A percentile compares a stretch with the other conserved stretches of the same genome.
Evolutionary conservation across 306 rosid species (phyloP).

Genomic region (Citrullus amarus): DNA sequence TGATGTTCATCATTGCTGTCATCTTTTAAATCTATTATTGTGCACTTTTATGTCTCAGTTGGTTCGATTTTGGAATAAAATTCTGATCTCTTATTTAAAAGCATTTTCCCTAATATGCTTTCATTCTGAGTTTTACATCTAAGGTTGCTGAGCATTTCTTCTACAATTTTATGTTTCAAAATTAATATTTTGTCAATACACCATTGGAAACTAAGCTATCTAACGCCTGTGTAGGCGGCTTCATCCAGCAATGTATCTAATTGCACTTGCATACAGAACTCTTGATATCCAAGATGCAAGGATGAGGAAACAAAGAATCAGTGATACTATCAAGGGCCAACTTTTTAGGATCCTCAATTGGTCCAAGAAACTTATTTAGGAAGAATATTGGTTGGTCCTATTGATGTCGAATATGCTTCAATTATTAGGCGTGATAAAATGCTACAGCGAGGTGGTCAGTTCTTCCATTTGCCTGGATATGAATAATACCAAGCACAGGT

Average conservation of each 20-base stretch:
- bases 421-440: not conserved
- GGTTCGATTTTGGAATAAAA: not conserved
- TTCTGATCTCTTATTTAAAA: not conserved
- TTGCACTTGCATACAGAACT: conserved; percentile 85
- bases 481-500: not conserved
- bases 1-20: not conserved
- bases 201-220: not conserved
- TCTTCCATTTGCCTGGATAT: not conserved
- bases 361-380: conserved; percentile 64
- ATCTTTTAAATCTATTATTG: not conserved
- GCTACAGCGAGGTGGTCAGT: not conserved
- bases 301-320: conserved; percentile 40
- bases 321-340: conserved; percentile 34
- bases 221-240: conserved; percentile 58
- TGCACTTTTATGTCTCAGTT: not conserved
- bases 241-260: conserved; percentile 90
- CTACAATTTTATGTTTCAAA: not conserved
- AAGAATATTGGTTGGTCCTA: conserved; percentile 11
- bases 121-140: not conserved
- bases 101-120: not conserved
- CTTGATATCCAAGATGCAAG: conserved; percentile 79
- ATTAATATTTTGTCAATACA: not conserved
- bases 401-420: conserved; percentile 1
- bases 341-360: conserved; percentile 51
- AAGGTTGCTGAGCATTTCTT: not conserved